Percentiles rank a stretch among this genome's conserved stretches.
phyloP scores from a whole-genome alignment of 2,329 filamentous ascomycete species.

The Pestalotiopsis sp. region DNA sequence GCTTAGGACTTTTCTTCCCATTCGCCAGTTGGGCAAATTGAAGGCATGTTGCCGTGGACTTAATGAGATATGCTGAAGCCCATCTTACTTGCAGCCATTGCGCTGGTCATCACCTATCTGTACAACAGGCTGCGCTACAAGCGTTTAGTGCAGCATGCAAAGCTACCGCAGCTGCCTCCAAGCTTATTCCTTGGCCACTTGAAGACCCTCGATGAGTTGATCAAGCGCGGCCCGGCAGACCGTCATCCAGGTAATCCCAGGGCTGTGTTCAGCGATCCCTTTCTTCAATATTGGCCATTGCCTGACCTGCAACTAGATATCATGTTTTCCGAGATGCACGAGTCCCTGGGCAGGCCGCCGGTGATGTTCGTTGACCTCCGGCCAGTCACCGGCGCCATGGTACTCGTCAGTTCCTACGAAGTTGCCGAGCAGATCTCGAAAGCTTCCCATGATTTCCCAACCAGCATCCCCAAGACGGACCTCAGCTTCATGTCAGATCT shows the following conservation, averaged over 20 bases:
- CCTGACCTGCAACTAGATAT: background rate
- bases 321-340: slow-evolving; percentile 19
- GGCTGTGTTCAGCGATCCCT: background rate
- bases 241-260: background rate
- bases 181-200: background rate
- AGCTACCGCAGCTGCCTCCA: background rate
- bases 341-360: slow-evolving; percentile 19
- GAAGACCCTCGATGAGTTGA: background rate
- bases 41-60: background rate
- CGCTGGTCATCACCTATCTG: background rate
- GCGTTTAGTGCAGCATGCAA: background rate
- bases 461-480: background rate
- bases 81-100: background rate
- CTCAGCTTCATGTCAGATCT: background rate
- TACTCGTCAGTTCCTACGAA: slow-evolving; percentile 19
- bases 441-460: background rate
- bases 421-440: slow-evolving; percentile 22
- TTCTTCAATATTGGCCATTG: background rate
- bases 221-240: background rate
- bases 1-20: background rate
- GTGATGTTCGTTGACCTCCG: slow-evolving; percentile 23
- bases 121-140: background rate
- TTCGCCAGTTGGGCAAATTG: background rate
- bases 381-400: slow-evolving; percentile 20
- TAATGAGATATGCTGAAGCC: background rate